Conservation (phyloP, 768 basidiomycete genomes). For the Russula olivacea region DNA sequence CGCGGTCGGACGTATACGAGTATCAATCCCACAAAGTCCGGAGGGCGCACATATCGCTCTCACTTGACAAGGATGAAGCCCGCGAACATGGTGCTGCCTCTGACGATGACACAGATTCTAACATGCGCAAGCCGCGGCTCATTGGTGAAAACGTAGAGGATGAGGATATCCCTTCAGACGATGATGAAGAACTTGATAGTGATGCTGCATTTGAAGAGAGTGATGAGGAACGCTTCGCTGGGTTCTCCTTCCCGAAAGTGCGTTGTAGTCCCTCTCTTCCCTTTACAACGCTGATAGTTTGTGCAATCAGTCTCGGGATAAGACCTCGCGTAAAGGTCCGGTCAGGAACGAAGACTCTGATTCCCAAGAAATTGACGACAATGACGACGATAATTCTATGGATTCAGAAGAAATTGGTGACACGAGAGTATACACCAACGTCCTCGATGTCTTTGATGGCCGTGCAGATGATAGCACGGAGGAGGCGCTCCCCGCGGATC, state of each 20-base stretch:
- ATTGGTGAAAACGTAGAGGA: slow-evolving; percentile 39
- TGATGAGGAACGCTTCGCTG: slow-evolving; percentile 73
- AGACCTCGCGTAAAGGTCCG: not conserved
- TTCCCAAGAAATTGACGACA: slow-evolving; percentile 29
- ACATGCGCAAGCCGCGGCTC: slow-evolving; percentile 28
- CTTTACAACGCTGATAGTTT: slow-evolving; percentile 1
- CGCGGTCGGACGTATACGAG: slow-evolving; percentile 54
- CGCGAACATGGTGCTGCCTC: slow-evolving; percentile 26
- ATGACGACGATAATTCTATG: slow-evolving; percentile 34
- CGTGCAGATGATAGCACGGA: slow-evolving; percentile 26
- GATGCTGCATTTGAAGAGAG: slow-evolving; percentile 81
- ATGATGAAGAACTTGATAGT: slow-evolving; percentile 84
- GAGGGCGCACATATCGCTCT: slow-evolving; percentile 47
- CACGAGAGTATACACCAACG: slow-evolving; percentile 28
- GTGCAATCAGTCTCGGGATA: slow-evolving; percentile 6
- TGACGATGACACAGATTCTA: slow-evolving; percentile 36
- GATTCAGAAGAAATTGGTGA: slow-evolving; percentile 36
- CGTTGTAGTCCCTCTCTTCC: slow-evolving; percentile 3
- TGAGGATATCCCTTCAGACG: slow-evolving; percentile 41
- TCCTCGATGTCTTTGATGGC: slow-evolving; percentile 29
- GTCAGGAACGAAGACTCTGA: not conserved
- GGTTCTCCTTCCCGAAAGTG: slow-evolving; percentile 44
- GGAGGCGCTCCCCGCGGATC: slow-evolving; percentile 11
- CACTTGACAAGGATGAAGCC: slow-evolving; percentile 54
- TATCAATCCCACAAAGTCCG: slow-evolving; percentile 46